phyloP scores from a whole-genome alignment of 2,329 filamentous ascomycete genomes.

The Knoxdaviesia capensis region DNA sequence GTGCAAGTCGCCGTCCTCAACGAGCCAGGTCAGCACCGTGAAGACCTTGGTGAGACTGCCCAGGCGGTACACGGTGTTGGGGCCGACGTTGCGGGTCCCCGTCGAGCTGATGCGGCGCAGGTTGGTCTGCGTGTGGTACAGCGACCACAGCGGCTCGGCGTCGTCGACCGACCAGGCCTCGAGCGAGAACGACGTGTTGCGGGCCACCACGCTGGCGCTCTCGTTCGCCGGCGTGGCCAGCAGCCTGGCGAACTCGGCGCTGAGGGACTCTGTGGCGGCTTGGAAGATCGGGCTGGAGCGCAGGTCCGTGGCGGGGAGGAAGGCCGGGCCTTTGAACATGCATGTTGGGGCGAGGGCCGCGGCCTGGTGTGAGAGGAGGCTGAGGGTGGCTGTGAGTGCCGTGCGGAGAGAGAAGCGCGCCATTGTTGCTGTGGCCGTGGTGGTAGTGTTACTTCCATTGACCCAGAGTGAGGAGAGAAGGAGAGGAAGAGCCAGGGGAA shows the following conservation, averaged over 20 bases:
- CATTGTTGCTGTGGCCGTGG: no score
- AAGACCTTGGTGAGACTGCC: slow-evolving; percentile 24
- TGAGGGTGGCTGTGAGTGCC: no score
- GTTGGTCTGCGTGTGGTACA: slow-evolving; percentile 8
- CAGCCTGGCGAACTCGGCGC: slow-evolving; percentile 1
- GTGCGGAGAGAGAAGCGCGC: no score
- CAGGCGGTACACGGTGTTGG: slow-evolving; percentile 17
- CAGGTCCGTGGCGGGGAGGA: slow-evolving; percentile 3
- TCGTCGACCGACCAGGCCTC: slow-evolving; percentile 9
- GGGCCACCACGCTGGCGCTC: slow-evolving; percentile 3
- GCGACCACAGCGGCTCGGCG: slow-evolving; percentile 9
- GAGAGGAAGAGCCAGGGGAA: no score
- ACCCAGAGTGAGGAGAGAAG: no score
- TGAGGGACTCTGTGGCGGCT: slow-evolving; percentile 2
- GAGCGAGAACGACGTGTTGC: slow-evolving; percentile 10
- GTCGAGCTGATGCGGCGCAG: slow-evolving; percentile 2
- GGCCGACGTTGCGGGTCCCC: slow-evolving; percentile 10
- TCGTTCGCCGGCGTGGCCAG: background rate
- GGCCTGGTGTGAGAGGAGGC: background rate
- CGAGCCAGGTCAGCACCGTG: slow-evolving; percentile 19
- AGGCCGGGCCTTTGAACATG: slow-evolving; percentile 4
- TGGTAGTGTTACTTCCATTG: no score
- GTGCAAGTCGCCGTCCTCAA: slow-evolving; percentile 16
- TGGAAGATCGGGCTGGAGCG: slow-evolving; percentile 4
- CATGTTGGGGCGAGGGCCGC: slow-evolving; percentile 1